Base-by-base conservation (phyloP, 345 rosid genomes). In the Populus davidiana region DNA sequence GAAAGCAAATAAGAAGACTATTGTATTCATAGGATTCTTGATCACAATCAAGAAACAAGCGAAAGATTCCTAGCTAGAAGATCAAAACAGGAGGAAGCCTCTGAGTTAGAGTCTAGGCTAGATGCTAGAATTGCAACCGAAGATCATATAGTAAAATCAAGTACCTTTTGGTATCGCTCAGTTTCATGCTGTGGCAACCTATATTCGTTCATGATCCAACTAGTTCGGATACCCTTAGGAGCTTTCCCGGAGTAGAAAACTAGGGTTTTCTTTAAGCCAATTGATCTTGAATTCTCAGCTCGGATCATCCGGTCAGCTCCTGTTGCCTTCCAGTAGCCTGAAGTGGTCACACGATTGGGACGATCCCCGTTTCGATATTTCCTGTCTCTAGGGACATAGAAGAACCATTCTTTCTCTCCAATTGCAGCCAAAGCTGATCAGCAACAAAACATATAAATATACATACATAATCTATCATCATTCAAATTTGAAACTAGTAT, bases 181-280 rank as follows among this genome's bases (percentile, higher is more conserved):
- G 98, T 92, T 36, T 96, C 98, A 47, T 94, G 97, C 16, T 94
- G 99, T 3, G 99, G 99, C 85, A 96, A 85, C 66, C 99, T 95
- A 67, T 96, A 96, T 90, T 96, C 99, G 80, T 96, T 96, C 99
- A 96, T 96, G 77, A 96, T 96, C 99, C 99, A 96, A 56, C 99
- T 92, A 64, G 97, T 92, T 39, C 99, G 89, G 76, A 93, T 87
- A 23, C 99, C 99, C 81, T 92, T 96, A 38, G 99, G 99, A 61
- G 99, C 99, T 85, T 94, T 96, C 1, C 99, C 99, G 5, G 97
- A 92, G 83, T 96, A 96, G 90, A 94, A 96, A 75, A 96, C 98
- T 86, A 96, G 97, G 95, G 99, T 96, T 91, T 96, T 96, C 92
- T 96, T 96, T 66, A 94, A 84, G 21, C 99, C 99, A 52, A 96